Conservation (phyloP, 805 yeast species). For the Huiozyma naganishii region DNA sequence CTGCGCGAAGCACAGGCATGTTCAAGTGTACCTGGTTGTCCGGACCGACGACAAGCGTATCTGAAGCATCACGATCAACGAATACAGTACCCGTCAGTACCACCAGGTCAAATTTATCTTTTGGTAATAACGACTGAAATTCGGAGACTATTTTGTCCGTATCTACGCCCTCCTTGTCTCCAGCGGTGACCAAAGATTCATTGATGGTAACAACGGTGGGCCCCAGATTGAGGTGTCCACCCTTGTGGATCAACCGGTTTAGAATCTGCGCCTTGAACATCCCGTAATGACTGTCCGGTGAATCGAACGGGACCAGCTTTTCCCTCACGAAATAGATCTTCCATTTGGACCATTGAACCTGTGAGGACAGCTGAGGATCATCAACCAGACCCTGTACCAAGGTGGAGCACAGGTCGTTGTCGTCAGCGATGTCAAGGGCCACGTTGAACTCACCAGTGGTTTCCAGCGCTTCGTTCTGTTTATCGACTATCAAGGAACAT, state of each 20-base stretch:
- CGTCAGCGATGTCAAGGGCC: constrained; percentile 45
- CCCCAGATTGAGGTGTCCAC: constrained; percentile 28
- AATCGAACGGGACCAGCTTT: constrained; percentile 70
- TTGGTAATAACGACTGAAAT: constrained; percentile 49
- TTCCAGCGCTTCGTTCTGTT: constrained; percentile 50
- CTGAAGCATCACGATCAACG: too few species aligned
- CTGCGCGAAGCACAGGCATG: too few species aligned
- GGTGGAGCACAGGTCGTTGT: constrained; percentile 43
- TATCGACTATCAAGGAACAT: constrained; percentile 11
- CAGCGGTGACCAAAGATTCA: constrained; percentile 33
- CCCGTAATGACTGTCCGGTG: constrained; percentile 76
- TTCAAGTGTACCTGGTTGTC: too few species aligned
- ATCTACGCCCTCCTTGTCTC: constrained; percentile 42
- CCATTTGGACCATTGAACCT: constrained; percentile 62
- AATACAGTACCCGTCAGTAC: constrained; percentile 4
- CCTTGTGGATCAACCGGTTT: constrained; percentile 34
- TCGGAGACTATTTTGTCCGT: constrained; percentile 47
- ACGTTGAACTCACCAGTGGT: constrained; percentile 42
- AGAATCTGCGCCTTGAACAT: constrained; percentile 55
- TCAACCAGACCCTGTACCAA: constrained; percentile 16
- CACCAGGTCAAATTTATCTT: constrained; percentile 41
- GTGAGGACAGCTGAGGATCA: constrained; percentile 32
- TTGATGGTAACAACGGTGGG: constrained; percentile 62
- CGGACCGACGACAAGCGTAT: too few species aligned
- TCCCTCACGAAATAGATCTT: constrained; percentile 80